Conservation (phyloP, 1,284 basidiomycete species). For the Leccinum subrobustum region DNA sequence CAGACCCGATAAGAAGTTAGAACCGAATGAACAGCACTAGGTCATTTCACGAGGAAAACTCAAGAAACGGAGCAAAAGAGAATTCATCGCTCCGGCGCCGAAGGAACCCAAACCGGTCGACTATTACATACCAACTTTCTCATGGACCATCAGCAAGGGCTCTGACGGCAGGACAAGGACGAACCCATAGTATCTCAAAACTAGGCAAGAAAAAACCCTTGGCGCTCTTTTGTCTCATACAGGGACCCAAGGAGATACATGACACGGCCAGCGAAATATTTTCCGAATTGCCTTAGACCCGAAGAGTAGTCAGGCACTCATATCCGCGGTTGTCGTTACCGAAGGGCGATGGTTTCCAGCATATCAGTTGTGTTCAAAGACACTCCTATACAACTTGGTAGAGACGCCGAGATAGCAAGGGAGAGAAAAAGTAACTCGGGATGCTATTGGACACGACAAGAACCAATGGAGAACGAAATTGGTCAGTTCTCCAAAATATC, state of each 20-base stretch:
- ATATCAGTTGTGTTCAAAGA: neutral
- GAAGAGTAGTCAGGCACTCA: neutral
- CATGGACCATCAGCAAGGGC: neutral
- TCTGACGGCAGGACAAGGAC: neutral
- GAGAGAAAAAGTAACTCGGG: neutral
- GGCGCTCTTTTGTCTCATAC: neutral
- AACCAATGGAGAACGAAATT: neutral
- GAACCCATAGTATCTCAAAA: neutral
- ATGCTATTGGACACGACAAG: neutral
- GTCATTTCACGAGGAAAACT: neutral
- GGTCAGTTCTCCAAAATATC: neutral
- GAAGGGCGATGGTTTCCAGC: neutral
- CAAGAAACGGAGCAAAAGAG: neutral
- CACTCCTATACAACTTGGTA: neutral
- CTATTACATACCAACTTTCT: neutral
- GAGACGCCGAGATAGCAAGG: neutral
- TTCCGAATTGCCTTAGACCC: neutral
- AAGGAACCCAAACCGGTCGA: neutral
- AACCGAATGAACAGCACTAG: neutral
- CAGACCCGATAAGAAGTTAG: neutral
- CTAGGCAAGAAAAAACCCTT: neutral
- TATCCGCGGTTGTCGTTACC: neutral
- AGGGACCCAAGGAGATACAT: neutral
- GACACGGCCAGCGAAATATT: neutral
- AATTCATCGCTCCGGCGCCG: neutral